phyloP scores from a whole-genome alignment of 441 rosid species.

The Aleurites moluccanus region DNA sequence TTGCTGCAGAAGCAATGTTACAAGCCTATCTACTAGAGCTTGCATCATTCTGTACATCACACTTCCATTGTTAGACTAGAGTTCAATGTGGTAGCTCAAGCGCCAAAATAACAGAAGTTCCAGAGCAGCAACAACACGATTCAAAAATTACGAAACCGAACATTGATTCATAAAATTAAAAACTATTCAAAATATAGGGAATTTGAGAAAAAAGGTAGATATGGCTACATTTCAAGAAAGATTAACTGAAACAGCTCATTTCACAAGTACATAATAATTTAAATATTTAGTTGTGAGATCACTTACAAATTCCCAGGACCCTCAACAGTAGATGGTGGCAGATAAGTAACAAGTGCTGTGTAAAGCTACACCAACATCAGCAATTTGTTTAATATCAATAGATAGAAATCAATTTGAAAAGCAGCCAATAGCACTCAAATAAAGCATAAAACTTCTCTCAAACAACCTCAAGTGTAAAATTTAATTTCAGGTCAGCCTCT shows the following conservation, averaged over 20 bases:
- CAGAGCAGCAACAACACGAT: not conserved
- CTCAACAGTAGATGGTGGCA: constrained; percentile 75
- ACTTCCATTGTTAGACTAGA: constrained; percentile 12
- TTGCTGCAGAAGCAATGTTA: constrained; percentile 59
- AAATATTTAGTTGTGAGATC: constrained; percentile 4
- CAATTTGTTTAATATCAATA: not conserved
- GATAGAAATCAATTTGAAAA: not conserved
- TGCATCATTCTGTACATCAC: constrained; percentile 61
- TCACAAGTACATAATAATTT: not conserved
- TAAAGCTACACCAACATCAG: constrained; percentile 47
- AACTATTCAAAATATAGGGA: not conserved
- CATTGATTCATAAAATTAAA: not conserved
- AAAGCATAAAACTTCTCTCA: constrained; percentile 4
- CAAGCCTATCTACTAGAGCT: constrained; percentile 74
- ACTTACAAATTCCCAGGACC: constrained; percentile 83
- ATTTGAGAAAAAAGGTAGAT: not conserved
- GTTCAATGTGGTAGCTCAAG: not conserved
- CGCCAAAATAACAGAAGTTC: not conserved
- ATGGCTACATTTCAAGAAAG: not conserved
- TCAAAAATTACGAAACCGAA: not conserved
- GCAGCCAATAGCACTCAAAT: not conserved
- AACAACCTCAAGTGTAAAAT: constrained; percentile 69
- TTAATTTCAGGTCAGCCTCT: constrained; percentile 70
- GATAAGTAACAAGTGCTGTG: constrained; percentile 56
- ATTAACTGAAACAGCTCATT: not conserved